Conservation (phyloP, 2,329 filamentous ascomycete species). For the Aspergillus sergii region DNA sequence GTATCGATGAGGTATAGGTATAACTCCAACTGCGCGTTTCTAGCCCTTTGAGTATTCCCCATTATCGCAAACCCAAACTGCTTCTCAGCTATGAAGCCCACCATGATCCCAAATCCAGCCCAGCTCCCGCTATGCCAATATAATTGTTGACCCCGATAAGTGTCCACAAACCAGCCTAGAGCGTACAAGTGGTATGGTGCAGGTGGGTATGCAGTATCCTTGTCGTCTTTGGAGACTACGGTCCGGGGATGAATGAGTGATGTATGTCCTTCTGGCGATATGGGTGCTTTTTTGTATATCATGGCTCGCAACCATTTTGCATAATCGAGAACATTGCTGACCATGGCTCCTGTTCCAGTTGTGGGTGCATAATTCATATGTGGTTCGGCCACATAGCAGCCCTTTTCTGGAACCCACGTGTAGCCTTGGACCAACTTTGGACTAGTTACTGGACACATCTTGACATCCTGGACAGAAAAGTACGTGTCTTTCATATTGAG, state of each 20-base stretch:
- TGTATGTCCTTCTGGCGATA: constrained; percentile 20
- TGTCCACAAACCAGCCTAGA: constrained; percentile 26
- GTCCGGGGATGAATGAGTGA: constrained; percentile 18
- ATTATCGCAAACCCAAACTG: constrained; percentile 28
- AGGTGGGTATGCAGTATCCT: constrained; percentile 14
- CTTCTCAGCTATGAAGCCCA: constrained; percentile 26
- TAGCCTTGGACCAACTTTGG: constrained; percentile 23
- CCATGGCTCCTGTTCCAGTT: constrained; percentile 25
- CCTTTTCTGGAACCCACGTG: constrained; percentile 19
- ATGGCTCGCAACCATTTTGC: constrained; percentile 26
- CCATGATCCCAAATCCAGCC: constrained; percentile 24
- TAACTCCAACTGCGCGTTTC: constrained; percentile 13
- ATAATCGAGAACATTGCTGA: constrained; percentile 31
- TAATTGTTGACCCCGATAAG: constrained; percentile 23
- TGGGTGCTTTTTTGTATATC: constrained; percentile 20
- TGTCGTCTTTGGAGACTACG: constrained; percentile 7
- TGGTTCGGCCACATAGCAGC: constrained; percentile 17
- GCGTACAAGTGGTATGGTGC: constrained; percentile 22
- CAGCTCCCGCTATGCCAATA: constrained; percentile 28
- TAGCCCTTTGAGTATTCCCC: constrained; percentile 21
- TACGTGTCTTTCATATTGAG: constrained; percentile 28
- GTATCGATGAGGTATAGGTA: constrained; percentile 19
- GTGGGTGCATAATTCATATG: constrained; percentile 20
- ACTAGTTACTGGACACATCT: constrained; percentile 3
- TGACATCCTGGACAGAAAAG: constrained; percentile 21